Percentiles rank a stretch among this genome's conserved stretches.
Conservation (phyloP, 2,329 filamentous ascomycete species). For the Teratosphaeriaceae sp. region DNA sequence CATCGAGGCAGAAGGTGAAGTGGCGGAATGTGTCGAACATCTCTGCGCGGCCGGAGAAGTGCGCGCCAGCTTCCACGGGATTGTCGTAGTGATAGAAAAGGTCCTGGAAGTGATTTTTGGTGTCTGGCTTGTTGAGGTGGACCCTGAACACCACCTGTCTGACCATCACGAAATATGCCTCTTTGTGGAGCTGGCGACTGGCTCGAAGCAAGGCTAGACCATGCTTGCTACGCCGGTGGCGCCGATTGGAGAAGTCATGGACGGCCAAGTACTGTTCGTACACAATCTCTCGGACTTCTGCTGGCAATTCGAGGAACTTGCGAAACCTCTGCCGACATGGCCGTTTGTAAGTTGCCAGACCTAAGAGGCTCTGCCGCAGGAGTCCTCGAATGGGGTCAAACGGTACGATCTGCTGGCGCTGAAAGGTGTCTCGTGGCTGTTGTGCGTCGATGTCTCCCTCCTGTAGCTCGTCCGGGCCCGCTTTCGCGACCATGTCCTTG, state of each 20-base stretch:
- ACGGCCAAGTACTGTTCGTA: background rate
- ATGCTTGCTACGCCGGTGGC: background rate
- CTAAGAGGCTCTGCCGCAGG: background rate
- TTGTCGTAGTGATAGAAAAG: background rate
- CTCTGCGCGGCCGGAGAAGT: background rate
- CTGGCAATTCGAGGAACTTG: background rate
- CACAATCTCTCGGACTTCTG: background rate
- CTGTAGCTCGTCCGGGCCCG: too few species aligned
- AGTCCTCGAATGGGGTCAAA: too few species aligned
- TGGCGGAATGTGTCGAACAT: background rate
- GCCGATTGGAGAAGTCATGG: background rate
- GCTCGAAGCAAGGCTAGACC: background rate
- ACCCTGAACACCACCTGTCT: background rate
- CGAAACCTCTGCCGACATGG: background rate
- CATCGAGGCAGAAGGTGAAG: background rate
- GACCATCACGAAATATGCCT: background rate
- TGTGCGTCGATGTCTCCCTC: too few species aligned
- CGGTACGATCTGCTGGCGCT: too few species aligned
- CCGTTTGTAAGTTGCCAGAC: background rate
- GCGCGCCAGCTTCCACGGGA: background rate
- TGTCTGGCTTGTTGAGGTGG: background rate
- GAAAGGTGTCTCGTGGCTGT: too few species aligned
- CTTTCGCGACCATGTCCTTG: too few species aligned
- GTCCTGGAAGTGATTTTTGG: background rate
- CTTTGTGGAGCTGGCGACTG: conserved; percentile 1